Evolutionary conservation across 1,284 basidiomycete species (phyloP).

Genomic region (Boletus sp.): DNA sequence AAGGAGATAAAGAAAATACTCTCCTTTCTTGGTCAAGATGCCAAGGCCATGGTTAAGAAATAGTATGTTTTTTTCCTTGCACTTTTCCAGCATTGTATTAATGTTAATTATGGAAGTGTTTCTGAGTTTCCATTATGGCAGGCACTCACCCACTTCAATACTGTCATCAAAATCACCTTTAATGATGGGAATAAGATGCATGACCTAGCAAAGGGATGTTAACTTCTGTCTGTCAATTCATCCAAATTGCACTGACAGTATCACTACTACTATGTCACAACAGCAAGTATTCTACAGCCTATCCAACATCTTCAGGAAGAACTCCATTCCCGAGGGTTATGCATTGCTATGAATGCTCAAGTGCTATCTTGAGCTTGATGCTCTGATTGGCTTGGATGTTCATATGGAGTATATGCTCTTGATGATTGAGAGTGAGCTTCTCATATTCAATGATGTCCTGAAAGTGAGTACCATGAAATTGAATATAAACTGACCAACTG

Average conservation of each 20-base stretch:
- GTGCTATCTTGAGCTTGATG: background rate
- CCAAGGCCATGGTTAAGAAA: background rate
- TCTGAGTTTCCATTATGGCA: background rate
- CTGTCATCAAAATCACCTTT: background rate
- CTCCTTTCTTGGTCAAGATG: background rate
- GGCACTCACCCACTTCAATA: background rate
- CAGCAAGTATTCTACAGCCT: background rate
- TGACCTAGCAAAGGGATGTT: conserved; percentile 1
- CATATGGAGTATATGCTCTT: background rate
- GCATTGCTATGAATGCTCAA: background rate
- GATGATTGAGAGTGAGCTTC: conserved; percentile 1
- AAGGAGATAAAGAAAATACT: background rate
- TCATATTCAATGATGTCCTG: background rate
- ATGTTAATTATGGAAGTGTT: background rate
- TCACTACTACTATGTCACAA: background rate
- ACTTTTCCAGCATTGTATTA: background rate
- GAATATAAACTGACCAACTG: background rate
- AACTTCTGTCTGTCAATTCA: background rate
- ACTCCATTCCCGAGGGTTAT: background rate
- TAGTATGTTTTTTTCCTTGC: background rate
- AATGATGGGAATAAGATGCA: background rate
- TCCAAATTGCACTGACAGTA: background rate
- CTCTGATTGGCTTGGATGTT: background rate
- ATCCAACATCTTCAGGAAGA: background rate
- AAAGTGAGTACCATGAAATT: background rate